Evolutionary conservation across 202 grass and related monocot genomes (phyloP).

Genomic region (Cymbopogon flexuosus): DNA sequence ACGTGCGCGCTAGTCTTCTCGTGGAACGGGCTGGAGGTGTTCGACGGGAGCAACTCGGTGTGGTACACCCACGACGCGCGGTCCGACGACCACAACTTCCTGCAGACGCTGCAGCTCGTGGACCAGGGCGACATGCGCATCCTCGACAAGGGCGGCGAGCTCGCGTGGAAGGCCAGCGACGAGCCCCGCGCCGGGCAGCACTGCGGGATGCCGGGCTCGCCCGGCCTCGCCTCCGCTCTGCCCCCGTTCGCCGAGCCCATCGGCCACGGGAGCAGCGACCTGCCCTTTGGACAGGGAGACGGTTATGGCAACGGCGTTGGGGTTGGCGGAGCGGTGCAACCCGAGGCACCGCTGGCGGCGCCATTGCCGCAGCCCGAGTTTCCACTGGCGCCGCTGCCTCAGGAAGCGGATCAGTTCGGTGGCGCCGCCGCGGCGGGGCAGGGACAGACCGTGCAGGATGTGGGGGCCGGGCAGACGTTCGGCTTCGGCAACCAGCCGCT

Average conservation of each 20-base stretch:
- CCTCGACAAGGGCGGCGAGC: conserved; percentile 74
- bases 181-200: conserved; percentile 54
- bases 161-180: conserved; percentile 88
- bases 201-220: conserved; percentile 70
- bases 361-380: conserved; percentile 34
- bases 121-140: conserved; percentile 92
- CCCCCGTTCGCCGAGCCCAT: conserved; percentile 56
- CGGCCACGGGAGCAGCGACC: conserved; percentile 42
- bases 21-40: conserved; percentile 72
- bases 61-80: conserved; percentile 55
- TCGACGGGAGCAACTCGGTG: conserved; percentile 76
- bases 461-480: conserved; percentile 35
- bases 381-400: conserved; percentile 25
- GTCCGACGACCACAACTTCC: conserved; percentile 49
- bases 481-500: conserved; percentile 66
- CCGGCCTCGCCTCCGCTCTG: conserved; percentile 38
- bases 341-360: conserved; percentile 20
- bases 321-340: conserved; percentile 12
- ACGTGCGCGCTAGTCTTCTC: conserved; percentile 67
- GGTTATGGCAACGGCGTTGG: background rate
- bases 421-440: conserved; percentile 7
- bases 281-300: conserved; percentile 44
- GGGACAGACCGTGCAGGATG: conserved; percentile 12
- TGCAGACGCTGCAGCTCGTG: conserved; percentile 64
- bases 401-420: conserved; percentile 18